phyloP scores from a whole-genome alignment of 2,329 filamentous ascomycete genomes.

The Cytospora piceicola region DNA sequence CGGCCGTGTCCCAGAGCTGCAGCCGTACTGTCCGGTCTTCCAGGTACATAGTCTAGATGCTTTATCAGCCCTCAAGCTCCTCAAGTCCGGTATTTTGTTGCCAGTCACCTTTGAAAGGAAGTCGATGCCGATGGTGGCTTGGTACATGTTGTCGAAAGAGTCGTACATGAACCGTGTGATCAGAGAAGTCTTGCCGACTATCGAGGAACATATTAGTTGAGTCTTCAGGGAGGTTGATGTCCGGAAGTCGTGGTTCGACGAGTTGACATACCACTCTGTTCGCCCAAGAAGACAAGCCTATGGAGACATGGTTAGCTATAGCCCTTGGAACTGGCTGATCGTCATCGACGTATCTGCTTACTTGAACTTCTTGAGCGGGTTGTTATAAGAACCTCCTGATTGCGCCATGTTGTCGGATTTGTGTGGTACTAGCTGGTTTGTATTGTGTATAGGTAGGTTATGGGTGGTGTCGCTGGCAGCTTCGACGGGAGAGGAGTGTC shows the following conservation, averaged over 20 bases:
- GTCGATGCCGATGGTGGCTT: conserved; percentile 98
- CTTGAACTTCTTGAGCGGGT: conserved; percentile 99
- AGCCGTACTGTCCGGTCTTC: conserved; percentile 97
- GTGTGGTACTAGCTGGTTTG: conserved; percentile 29
- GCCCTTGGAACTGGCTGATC: not conserved
- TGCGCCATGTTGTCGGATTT: conserved; percentile 72
- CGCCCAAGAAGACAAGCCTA: conserved; percentile 94
- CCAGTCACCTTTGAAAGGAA: conserved; percentile 86
- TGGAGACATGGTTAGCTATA: conserved; percentile 28
- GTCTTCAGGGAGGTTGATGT: not conserved
- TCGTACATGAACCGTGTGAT: conserved; percentile 99
- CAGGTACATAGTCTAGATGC: conserved; percentile 91
- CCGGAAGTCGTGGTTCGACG: conserved; percentile 8
- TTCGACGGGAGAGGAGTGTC: not conserved
- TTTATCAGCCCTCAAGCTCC: conserved; percentile 7
- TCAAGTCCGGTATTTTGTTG: conserved; percentile 35
- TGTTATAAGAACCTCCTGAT: conserved; percentile 86
- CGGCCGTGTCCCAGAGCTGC: conserved; percentile 98
- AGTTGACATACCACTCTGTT: conserved; percentile 84
- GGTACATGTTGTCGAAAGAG: conserved; percentile 99
- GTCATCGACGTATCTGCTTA: conserved; percentile 47
- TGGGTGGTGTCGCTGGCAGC: conserved; percentile 14
- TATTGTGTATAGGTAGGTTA: not conserved
- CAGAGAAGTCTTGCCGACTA: conserved; percentile 97
- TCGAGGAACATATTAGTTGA: conserved; percentile 7